Percentiles rank a stretch among this genome's conserved stretches.
phyloP scores from a whole-genome alignment of 768 basidiomycete species.

The Daedaleopsis sinensis region DNA sequence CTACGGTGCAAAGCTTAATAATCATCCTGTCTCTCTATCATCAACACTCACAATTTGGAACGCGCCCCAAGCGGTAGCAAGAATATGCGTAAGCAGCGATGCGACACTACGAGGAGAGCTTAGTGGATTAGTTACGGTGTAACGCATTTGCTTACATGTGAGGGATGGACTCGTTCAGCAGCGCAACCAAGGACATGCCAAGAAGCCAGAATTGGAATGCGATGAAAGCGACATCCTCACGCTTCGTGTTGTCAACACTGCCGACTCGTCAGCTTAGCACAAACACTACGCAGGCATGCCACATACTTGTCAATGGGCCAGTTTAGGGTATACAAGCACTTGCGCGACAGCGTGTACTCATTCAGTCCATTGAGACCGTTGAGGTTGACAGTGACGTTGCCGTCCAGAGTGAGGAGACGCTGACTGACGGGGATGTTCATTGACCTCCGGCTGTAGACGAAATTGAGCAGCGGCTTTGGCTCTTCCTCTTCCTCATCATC shows the following conservation, averaged over 20 bases:
- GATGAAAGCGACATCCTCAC: conserved; percentile 79
- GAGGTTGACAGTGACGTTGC: conserved; percentile 29
- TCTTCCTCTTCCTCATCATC: conserved; percentile 23
- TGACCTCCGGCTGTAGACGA: too few species aligned
- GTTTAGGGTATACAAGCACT: conserved; percentile 63
- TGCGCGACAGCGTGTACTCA: conserved; percentile 42
- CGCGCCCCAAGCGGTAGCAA: conserved; percentile 73
- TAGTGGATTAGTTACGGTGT: not conserved
- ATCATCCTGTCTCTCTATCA: too few species aligned
- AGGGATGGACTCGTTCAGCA: conserved; percentile 78
- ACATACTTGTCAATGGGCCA: conserved; percentile 74
- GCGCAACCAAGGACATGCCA: conserved; percentile 74
- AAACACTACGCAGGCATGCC: not conserved
- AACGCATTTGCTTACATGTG: conserved; percentile 49
- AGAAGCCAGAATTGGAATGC: conserved; percentile 81
- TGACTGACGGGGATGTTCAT: not conserved
- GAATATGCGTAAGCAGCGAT: conserved; percentile 69
- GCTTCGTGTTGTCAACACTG: conserved; percentile 71
- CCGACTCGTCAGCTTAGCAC: not conserved
- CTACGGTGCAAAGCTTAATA: too few species aligned
- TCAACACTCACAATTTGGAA: conserved; percentile 53
- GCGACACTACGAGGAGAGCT: conserved; percentile 46
- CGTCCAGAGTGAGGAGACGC: conserved; percentile 8
- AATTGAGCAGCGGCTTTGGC: not conserved
- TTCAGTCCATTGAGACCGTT: conserved; percentile 38